phyloP scores from a whole-genome alignment of 129 eudicot species.

The Ambrosia artemisiifolia region DNA sequence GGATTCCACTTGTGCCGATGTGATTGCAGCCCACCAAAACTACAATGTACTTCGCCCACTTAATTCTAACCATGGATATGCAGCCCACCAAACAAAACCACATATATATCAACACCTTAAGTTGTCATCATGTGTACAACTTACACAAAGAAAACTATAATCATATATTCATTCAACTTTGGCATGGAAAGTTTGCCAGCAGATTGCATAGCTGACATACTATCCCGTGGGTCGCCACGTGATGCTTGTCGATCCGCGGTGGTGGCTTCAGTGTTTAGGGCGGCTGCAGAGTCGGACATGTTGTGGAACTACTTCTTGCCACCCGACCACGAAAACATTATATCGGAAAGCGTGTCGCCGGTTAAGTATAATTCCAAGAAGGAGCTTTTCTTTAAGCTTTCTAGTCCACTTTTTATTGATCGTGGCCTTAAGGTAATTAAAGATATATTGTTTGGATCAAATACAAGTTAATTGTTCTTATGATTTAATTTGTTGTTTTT shows the following conservation, averaged over 20 bases:
- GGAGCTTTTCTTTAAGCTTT: constrained; percentile 45
- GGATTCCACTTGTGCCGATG: not conserved
- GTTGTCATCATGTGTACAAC: not conserved
- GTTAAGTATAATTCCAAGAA: constrained; percentile 40
- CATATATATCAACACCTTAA: not conserved
- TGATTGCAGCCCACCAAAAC: not conserved
- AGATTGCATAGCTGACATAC: constrained; percentile 50
- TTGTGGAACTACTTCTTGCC: constrained; percentile 74
- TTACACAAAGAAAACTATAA: not conserved
- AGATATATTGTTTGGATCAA: no score
- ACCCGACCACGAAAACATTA: constrained; percentile 33
- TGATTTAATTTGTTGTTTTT: not conserved
- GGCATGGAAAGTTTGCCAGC: constrained; percentile 41
- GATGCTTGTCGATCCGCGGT: constrained; percentile 36
- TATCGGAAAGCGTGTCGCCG: constrained; percentile 36
- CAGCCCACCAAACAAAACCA: no score
- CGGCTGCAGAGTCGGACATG: constrained; percentile 44
- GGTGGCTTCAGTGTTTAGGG: constrained; percentile 25
- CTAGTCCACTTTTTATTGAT: constrained; percentile 37
- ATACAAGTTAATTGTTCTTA: no score
- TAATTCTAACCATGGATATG: no score
- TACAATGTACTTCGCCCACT: no score
- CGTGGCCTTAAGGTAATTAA: constrained; percentile 40
- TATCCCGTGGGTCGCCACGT: constrained; percentile 48
- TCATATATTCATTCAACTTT: not conserved